Conservation (phyloP, 2,329 filamentous ascomycete genomes). For the Aspergillus sp. region DNA sequence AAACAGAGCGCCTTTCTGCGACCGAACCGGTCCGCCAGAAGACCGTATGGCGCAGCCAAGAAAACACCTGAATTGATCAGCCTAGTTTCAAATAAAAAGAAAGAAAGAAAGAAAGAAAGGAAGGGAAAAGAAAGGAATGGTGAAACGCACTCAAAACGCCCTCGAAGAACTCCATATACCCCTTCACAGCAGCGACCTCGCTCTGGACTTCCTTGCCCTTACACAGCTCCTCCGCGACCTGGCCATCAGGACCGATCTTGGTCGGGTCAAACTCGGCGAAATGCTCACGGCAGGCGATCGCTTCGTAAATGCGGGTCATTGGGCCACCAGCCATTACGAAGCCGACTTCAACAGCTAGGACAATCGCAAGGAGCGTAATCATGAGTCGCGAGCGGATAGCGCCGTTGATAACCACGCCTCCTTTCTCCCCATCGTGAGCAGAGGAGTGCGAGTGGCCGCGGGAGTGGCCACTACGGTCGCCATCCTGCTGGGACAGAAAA, state of each 20-base stretch:
- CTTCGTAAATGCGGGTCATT: slow-evolving; percentile 50
- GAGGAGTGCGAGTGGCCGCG: neutral
- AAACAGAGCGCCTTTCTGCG: slow-evolving; percentile 47
- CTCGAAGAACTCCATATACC: slow-evolving; percentile 52
- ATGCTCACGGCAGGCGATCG: slow-evolving; percentile 49
- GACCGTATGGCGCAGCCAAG: slow-evolving; percentile 50
- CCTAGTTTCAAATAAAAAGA: neutral
- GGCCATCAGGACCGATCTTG: slow-evolving; percentile 42
- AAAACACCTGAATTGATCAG: slow-evolving; percentile 37
- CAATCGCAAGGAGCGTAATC: slow-evolving; percentile 43
- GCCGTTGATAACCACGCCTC: slow-evolving; percentile 17
- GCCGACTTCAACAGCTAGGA: slow-evolving; percentile 46
- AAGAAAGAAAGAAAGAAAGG: neutral
- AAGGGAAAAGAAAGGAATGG: no score
- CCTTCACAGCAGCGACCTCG: slow-evolving; percentile 51
- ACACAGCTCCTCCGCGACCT: slow-evolving; percentile 49
- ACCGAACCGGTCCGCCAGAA: slow-evolving; percentile 49
- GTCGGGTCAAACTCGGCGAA: slow-evolving; percentile 43
- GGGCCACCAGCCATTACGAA: slow-evolving; percentile 46
- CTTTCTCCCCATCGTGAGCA: slow-evolving; percentile 4
- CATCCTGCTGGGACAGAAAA: neutral
- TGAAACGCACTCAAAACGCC: slow-evolving; percentile 36
- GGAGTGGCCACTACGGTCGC: neutral
- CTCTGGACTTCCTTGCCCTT: slow-evolving; percentile 51
- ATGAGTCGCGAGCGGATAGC: slow-evolving; percentile 38